Evolutionary conservation across 345 rosid species (phyloP).

Genomic region (Pistacia atlantica): DNA sequence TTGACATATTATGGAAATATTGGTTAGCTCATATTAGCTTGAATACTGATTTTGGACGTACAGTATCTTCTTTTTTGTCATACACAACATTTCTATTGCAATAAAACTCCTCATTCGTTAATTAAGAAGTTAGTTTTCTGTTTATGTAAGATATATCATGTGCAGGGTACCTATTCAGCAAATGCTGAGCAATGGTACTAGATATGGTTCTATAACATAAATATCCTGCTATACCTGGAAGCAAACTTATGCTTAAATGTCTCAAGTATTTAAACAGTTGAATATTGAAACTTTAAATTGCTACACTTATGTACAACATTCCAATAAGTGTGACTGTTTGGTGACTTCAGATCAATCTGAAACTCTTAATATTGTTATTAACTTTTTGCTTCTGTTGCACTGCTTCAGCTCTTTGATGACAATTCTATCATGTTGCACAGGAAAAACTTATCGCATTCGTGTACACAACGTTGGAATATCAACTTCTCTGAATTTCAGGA

Average conservation of each 20-base stretch:
- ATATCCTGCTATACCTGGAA: not conserved
- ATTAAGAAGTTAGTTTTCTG: not conserved
- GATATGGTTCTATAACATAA: not conserved
- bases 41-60: not conserved
- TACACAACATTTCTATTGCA: not conserved
- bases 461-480: slow-evolving; percentile 94
- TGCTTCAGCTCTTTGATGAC: slow-evolving; percentile 7
- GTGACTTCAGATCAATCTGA: not conserved
- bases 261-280: not conserved
- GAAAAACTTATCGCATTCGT: slow-evolving; percentile 84
- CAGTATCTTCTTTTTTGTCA: not conserved
- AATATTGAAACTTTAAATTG: not conserved
- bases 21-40: not conserved
- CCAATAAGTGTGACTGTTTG: not conserved
- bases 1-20: not conserved
- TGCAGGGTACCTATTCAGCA: not conserved
- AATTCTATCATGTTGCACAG: slow-evolving; percentile 41
- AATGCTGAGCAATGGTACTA: not conserved
- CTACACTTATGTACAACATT: not conserved
- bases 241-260: not conserved
- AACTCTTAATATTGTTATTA: not conserved
- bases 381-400: slow-evolving; percentile 1
- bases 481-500: slow-evolving; percentile 93
- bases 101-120: not conserved
- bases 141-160: not conserved